A percentile compares a stretch with the other conserved stretches of the same genome.
phyloP scores from a whole-genome alignment of 2,329 filamentous ascomycete species.

The Triangularia setosa region DNA sequence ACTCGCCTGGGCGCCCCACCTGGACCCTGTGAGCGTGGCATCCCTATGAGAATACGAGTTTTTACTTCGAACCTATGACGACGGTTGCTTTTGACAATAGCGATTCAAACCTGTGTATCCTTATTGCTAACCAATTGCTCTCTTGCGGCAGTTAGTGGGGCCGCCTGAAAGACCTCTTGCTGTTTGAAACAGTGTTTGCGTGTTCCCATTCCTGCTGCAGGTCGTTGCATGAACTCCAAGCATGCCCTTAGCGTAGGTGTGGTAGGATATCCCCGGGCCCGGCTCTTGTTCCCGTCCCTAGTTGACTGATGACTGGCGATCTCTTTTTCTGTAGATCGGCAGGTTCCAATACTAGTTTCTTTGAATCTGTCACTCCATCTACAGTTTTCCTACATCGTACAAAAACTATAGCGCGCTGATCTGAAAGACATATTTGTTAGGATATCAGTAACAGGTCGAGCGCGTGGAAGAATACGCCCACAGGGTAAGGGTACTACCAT shows the following conservation, averaged over 20 bases:
- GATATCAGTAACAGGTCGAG: not conserved
- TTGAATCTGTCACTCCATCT: no score
- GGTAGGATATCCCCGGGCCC: not conserved
- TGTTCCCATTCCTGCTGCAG: not conserved
- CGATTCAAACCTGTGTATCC: not conserved
- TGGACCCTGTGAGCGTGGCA: constrained; percentile 6
- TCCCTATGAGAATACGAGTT: constrained; percentile 18
- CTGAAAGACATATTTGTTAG: no score
- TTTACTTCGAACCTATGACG: not conserved
- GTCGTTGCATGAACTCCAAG: not conserved
- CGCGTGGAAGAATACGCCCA: not conserved
- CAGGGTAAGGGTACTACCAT: not conserved
- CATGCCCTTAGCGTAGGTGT: not conserved
- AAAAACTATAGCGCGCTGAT: no score
- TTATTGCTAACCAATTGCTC: not conserved
- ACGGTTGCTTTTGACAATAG: not conserved
- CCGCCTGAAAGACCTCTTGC: not conserved
- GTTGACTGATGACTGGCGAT: not conserved
- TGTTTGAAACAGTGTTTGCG: not conserved
- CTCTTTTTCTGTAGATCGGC: not conserved
- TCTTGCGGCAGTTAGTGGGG: not conserved
- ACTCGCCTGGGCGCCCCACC: constrained; percentile 8
- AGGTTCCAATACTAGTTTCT: not conserved
- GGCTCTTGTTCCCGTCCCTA: not conserved
- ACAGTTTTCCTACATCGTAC: no score